Conservation (phyloP, 2,329 filamentous ascomycete genomes). For the Myotisia sp. region DNA sequence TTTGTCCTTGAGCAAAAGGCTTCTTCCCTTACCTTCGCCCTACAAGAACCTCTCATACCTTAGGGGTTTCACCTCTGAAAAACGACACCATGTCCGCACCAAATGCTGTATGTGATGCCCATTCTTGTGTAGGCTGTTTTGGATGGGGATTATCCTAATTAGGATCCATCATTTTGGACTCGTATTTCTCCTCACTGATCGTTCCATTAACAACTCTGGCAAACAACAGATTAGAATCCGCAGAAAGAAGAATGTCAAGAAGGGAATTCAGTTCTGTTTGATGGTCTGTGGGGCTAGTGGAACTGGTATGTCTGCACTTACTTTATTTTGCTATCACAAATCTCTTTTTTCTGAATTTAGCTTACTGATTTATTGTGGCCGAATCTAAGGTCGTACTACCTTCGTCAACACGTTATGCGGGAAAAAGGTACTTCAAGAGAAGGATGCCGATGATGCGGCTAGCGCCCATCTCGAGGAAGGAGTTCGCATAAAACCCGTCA, state of each 20-base stretch:
- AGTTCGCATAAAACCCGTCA: conserved; percentile 96
- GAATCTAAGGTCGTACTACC: conserved; percentile 76
- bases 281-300: conserved; percentile 99
- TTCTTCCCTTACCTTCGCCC: conserved; percentile 2
- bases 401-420: conserved; percentile 99
- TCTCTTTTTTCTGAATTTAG: conserved; percentile 10
- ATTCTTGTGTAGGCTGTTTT: not conserved
- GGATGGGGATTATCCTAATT: not conserved
- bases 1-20: not conserved
- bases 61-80: too few species aligned
- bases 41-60: too few species aligned
- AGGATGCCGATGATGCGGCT: conserved; percentile 81
- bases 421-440: conserved; percentile 77
- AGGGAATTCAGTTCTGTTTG: conserved; percentile 99
- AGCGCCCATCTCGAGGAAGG: conserved; percentile 88
- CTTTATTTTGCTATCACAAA: conserved; percentile 10
- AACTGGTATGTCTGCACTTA: conserved; percentile 54
- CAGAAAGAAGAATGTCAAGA: conserved; percentile 99
- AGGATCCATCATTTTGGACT: not conserved
- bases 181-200: too few species aligned
- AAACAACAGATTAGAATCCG: conserved; percentile 71
- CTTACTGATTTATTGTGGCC: conserved; percentile 11
- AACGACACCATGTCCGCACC: conserved; percentile 39
- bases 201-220: conserved; percentile 4
- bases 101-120: conserved; percentile 34